Evolutionary conservation across 208 protist species (phyloP), one percentile per base, ranked within the genome.

Genomic region (Vickermania spadyakhi): DNA sequence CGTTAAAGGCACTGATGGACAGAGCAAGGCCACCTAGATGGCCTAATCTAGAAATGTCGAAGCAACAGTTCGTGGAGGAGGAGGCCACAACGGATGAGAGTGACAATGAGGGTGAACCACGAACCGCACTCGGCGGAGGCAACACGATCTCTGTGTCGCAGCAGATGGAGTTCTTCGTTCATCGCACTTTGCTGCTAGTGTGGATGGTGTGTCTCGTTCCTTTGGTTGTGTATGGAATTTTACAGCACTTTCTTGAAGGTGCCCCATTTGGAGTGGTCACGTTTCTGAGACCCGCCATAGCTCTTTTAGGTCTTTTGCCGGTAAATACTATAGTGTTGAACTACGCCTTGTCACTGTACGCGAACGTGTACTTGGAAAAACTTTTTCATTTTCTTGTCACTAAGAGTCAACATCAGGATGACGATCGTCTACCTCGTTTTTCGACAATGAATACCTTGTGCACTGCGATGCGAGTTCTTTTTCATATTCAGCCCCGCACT

Each of bases 101-200:
- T 62, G 88, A 94, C 57, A 28, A 76, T 28, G 88, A 94, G 61
- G 69, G 73, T 7, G 84, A 91, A 42, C 72, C 79, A 31, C 79
- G 84, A 45, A 82, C 70, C 3, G 74, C 80, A 26, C 57, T 79
- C 0, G 79, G 72, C 30, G 73, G 78, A 18, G 77, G 80, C 56
- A 84, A 90, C 71, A 81, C 75, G 50, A 86, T 77, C 42, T 90
- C 84, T 27, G 82, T 91, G 13, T 77, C 84, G 21, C 72, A 89
- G 26, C 81, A 89, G 62, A 92, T 92, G 81, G 88, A 91, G 62
- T 88, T 81, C 66, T 84, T 91, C 56, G 75, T 89, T 2, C 77
- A 87, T 53, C 88, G 84, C 31, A 72, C 91, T 49, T 79, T 89
- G 52, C 51, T 91, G 18, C 66, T 94, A 0, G 3, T 77, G 4